These are phyloP conservation scores for Trametes coccinea DNA, from an alignment of 768 basidiomycete genomes.

Conservation along the genomic window DNA sequence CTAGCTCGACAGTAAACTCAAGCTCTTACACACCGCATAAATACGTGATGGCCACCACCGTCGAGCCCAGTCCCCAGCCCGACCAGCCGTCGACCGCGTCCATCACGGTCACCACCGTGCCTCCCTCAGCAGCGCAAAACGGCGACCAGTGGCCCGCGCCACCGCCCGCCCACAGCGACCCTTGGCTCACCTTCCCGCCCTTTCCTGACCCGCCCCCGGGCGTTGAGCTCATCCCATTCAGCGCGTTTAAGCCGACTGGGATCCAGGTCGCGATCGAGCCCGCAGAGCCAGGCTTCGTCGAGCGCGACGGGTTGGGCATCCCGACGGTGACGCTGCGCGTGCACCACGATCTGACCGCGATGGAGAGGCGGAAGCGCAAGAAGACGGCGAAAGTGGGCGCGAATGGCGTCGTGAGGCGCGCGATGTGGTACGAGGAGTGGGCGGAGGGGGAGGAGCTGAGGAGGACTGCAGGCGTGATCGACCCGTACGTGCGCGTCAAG, in stretches of 20 bases:
- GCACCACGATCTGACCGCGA: slow-evolving; percentile 63
- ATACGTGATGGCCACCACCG: neutral
- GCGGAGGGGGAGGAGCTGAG: slow-evolving; percentile 56
- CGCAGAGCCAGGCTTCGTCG: slow-evolving; percentile 36
- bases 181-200: slow-evolving; percentile 42
- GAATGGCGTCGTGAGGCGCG: slow-evolving; percentile 28
- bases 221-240: slow-evolving; percentile 55
- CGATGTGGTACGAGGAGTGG: slow-evolving; percentile 75
- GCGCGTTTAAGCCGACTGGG: slow-evolving; percentile 55
- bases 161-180: neutral
- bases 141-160: slow-evolving; percentile 1
- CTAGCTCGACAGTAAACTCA: neutral
- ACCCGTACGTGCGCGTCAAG: slow-evolving; percentile 46
- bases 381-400: slow-evolving; percentile 38
- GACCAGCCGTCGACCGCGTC: neutral
- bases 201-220: slow-evolving; percentile 48
- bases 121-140: neutral
- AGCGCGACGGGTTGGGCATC: slow-evolving; percentile 67
- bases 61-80: neutral
- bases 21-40: neutral
- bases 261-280: slow-evolving; percentile 51
- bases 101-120: slow-evolving; percentile 12
- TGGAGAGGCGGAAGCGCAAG: slow-evolving; percentile 52
- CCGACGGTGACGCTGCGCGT: slow-evolving; percentile 58
- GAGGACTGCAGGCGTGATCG: slow-evolving; percentile 41